Conservation (phyloP, 352 stramenopile genomes). For the Sclerospora graminicola region DNA sequence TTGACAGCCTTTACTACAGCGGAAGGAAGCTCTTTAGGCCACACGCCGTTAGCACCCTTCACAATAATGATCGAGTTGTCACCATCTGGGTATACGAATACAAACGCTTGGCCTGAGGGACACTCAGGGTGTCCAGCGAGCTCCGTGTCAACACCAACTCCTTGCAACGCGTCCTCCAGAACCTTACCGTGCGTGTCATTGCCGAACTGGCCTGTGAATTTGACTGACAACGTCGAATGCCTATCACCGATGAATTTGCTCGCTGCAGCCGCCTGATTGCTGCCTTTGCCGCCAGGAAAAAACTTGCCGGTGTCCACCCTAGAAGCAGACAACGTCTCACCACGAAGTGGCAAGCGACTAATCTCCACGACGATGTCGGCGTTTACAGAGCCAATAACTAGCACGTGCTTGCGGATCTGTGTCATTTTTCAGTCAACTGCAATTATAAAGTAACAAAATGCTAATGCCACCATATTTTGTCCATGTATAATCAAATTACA, state of each 20-base stretch:
- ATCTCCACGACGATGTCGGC: slow-evolving; percentile 75
- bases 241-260: slow-evolving; percentile 28
- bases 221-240: slow-evolving; percentile 17
- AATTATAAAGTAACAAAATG: no score
- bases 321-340: slow-evolving; percentile 51
- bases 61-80: slow-evolving; percentile 84
- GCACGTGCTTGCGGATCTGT: slow-evolving; percentile 23
- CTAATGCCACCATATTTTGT: no score
- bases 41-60: slow-evolving; percentile 59
- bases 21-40: slow-evolving; percentile 30
- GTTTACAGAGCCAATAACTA: slow-evolving; percentile 80
- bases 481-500: no score
- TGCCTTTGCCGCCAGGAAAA: slow-evolving; percentile 63
- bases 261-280: slow-evolving; percentile 64
- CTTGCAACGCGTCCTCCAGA: slow-evolving; percentile 30
- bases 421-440: slow-evolving; percentile 23
- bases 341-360: slow-evolving; percentile 45
- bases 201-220: slow-evolving; percentile 67
- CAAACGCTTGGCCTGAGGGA: slow-evolving; percentile 67
- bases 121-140: slow-evolving; percentile 30
- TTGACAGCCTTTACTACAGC: slow-evolving; percentile 35
- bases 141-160: slow-evolving; percentile 24
- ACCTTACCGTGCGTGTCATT: slow-evolving; percentile 46
- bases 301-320: slow-evolving; percentile 54
- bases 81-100: slow-evolving; percentile 73